phyloP scores from a whole-genome alignment of 352 stramenopile species.

The Aphanomyces euteiches region DNA sequence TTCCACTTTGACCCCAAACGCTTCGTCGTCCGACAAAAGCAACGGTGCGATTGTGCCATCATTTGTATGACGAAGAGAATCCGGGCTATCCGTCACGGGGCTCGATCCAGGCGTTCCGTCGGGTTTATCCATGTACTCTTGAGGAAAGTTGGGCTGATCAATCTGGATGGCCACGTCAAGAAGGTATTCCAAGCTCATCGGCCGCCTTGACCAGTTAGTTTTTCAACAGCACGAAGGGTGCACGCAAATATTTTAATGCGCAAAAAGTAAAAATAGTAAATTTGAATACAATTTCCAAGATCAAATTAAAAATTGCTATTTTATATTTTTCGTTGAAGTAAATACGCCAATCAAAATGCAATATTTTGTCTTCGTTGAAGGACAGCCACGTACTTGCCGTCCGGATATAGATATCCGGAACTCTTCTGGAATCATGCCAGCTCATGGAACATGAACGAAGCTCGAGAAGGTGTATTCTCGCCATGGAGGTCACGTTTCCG shows the following conservation, averaged over 20 bases:
- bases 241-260: constrained; percentile 10
- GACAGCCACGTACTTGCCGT: constrained; percentile 28
- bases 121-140: constrained; percentile 3
- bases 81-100: background rate
- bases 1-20: background rate
- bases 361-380: constrained; percentile 12
- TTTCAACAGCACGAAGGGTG: background rate
- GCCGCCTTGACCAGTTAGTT: constrained; percentile 12
- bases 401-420: constrained; percentile 17
- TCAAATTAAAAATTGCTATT: background rate
- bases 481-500: too few relatives aligned
- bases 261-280: constrained; percentile 17
- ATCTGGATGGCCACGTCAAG: constrained; percentile 30
- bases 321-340: constrained; percentile 21
- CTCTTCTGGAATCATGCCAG: background rate
- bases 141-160: constrained; percentile 21
- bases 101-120: background rate
- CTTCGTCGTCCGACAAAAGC: background rate
- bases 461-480: background rate
- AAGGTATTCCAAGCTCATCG: constrained; percentile 30
- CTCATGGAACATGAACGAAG: background rate
- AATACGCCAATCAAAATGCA: constrained; percentile 23
- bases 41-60: background rate
- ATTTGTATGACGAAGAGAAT: background rate
- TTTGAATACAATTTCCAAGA: constrained; percentile 5